Base-by-base conservation (phyloP, 805 yeast species). In the Metschnikowia peoriensis region DNA sequence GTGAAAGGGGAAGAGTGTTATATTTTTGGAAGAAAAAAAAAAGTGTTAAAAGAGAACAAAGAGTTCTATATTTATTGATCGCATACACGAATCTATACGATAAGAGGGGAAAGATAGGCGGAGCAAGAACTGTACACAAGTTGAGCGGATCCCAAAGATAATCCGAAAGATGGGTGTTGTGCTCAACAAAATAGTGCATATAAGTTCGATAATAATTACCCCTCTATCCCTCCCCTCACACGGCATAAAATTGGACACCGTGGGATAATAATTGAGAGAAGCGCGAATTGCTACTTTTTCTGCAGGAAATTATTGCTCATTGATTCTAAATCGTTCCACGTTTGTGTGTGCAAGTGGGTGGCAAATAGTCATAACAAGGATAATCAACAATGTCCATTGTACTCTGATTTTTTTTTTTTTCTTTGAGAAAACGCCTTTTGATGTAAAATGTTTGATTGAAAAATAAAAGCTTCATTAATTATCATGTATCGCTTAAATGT, bases 81-180 rank as follows among this genome's bases (percentile, higher is more conserved):
- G n/a, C 41, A 6, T 27, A 46, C 10, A 17, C 32, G 38, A 38
- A 43, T 42, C 49, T 54, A 49, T 51, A 54, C 57, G 57, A 54
- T 38, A 50, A 50, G 57, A 54, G 57, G 57, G 57, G 57, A 51
- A 51, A 35, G 44, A 45, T 40, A 48, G 52, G 54, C 51, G 49
- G 53, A 46, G 55, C 29, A 44, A 37, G 50, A 17, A 46, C 54
- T 50, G 57, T 54, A 54, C 41, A 39, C 6, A 22, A 28, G 47
- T 41, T 46, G 47, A 41, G 47, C 34, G 27, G 49, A 17, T 41
- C 47, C 54, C 49, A 37, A 39, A 51, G 53, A 38, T 53, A 51
- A 54, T 54, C 57, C 54, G 57, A 45, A 28, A 17, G 40, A 27
- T 37, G 40, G 40, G 43, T 43, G 51, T 35, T 51, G 52, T 53